phyloP scores from a whole-genome alignment of 2,329 filamentous ascomycete species.

The Diaporthe vexans region DNA sequence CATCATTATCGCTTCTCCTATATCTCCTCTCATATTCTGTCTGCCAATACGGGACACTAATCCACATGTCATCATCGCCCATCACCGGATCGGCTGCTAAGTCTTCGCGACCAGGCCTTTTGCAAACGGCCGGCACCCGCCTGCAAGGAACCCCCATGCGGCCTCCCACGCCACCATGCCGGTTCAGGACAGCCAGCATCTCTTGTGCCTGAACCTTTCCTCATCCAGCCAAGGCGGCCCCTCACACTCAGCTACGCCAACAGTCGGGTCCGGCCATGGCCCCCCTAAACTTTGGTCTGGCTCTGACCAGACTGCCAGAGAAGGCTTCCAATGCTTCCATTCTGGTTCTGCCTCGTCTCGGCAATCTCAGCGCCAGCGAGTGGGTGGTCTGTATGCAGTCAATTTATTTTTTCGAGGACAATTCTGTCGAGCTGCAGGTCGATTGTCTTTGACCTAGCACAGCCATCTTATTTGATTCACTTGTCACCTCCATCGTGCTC shows the following conservation, averaged over 20 bases:
- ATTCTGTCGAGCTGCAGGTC: neutral
- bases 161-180: constrained; percentile 19
- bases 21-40: constrained; percentile 18
- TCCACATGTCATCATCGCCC: constrained; percentile 17
- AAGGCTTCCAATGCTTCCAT: constrained; percentile 24
- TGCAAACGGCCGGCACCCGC: constrained; percentile 10
- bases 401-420: neutral
- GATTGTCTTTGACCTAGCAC: neutral
- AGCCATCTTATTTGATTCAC: constrained; percentile 4
- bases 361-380: neutral
- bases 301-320: neutral
- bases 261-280: constrained; percentile 5
- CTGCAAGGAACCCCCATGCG: constrained; percentile 22
- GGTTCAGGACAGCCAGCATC: constrained; percentile 3
- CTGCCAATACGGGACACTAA: neutral
- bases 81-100: constrained; percentile 16
- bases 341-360: constrained; percentile 19
- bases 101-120: constrained; percentile 8
- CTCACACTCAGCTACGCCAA: constrained; percentile 25
- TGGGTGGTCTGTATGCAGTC: neutral
- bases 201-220: constrained; percentile 32
- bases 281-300: neutral
- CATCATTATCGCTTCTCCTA: constrained; percentile 23
- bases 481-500: neutral
- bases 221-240: constrained; percentile 19